phyloP scores from a whole-genome alignment of 1,139 yeast genomes.

The Casaregolazyma lundiana region DNA sequence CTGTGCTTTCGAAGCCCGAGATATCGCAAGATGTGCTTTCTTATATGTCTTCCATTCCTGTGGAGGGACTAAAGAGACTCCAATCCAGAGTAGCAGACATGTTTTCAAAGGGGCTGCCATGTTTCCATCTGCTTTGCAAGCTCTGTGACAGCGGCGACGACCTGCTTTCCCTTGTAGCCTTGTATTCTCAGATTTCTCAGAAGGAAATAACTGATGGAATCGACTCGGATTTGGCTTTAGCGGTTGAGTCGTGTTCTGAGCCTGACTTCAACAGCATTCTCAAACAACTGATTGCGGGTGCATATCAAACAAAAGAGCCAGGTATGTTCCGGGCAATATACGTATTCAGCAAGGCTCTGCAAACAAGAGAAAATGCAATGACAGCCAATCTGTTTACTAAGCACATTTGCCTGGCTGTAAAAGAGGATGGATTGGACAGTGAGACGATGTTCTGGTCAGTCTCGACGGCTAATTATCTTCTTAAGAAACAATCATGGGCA shows the following conservation, averaged over 20 bases:
- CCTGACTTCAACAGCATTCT: conserved; percentile 1
- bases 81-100: not conserved
- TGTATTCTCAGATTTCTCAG: conserved; percentile 8
- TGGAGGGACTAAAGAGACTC: not conserved
- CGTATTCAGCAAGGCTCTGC: conserved; percentile 10
- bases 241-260: not conserved
- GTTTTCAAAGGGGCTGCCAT: conserved; percentile 4
- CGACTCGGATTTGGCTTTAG: conserved; percentile 4
- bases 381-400: not conserved
- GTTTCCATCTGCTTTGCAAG: conserved; percentile 13
- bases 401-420: not conserved
- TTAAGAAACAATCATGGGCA: conserved; percentile 52
- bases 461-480: conserved; percentile 35
- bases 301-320: not conserved
- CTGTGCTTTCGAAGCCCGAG: not conserved
- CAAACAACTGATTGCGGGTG: not conserved
- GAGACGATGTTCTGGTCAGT: conserved; percentile 9
- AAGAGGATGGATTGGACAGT: not conserved
- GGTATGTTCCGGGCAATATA: conserved; percentile 10
- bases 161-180: conserved; percentile 12
- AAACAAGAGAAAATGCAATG: conserved; percentile 9
- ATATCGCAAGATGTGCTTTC: not conserved
- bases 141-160: conserved; percentile 8
- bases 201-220: conserved; percentile 6
- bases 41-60: conserved; percentile 2